Conservation (phyloP, 2,329 filamentous ascomycete species). For the Fusarium goolgardi region DNA sequence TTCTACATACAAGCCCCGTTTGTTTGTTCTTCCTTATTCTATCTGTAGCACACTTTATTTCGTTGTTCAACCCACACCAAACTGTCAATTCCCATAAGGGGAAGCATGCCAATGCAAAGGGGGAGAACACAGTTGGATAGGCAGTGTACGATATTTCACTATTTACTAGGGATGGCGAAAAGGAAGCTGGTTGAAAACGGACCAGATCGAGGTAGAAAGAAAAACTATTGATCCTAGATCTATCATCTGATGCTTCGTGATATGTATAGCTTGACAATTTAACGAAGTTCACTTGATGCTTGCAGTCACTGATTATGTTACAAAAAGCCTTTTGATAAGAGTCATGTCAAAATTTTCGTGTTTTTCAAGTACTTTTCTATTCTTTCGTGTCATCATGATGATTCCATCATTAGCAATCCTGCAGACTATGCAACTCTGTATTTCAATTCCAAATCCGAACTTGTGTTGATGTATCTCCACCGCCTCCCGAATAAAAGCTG, state of each 20-base stretch:
- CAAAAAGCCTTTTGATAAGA: neutral
- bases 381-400: slow-evolving; percentile 5
- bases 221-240: slow-evolving; percentile 23
- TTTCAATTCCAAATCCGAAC: neutral
- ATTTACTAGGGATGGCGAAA: slow-evolving; percentile 8
- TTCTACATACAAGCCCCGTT: slow-evolving; percentile 21
- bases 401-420: neutral
- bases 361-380: slow-evolving; percentile 22
- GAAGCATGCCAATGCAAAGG: slow-evolving; percentile 2
- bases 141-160: slow-evolving; percentile 14
- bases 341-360: slow-evolving; percentile 2
- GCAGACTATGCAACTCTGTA: neutral
- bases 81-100: slow-evolving; percentile 16
- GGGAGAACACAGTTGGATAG: slow-evolving; percentile 29
- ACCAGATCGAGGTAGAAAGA: slow-evolving; percentile 34
- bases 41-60: neutral
- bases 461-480: neutral
- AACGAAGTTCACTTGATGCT: neutral
- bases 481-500: neutral
- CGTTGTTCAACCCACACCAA: slow-evolving; percentile 15
- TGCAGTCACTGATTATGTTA: neutral
- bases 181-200: slow-evolving; percentile 9
- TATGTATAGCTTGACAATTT: neutral
- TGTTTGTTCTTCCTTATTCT: slow-evolving; percentile 14
- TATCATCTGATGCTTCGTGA: neutral